Evolutionary conservation across 208 protist species (phyloP).

Genomic region (Herpetomonas tarakana): DNA sequence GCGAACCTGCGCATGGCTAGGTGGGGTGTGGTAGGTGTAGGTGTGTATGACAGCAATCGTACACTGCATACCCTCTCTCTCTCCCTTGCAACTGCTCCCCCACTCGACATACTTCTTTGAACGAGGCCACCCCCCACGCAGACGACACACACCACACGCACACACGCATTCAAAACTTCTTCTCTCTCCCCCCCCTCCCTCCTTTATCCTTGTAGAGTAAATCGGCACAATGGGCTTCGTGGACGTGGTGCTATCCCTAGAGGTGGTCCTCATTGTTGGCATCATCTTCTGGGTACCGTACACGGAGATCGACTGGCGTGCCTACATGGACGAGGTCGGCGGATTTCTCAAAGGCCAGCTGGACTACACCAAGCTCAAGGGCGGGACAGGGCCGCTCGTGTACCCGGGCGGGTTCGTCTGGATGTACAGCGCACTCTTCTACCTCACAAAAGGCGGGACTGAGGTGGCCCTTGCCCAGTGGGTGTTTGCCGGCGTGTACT

Average conservation of each 20-base stretch:
- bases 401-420: constrained; percentile 91
- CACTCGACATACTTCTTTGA: constrained; percentile 1
- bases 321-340: constrained; percentile 90
- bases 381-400: constrained; percentile 83
- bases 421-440: constrained; percentile 77
- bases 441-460: constrained; percentile 64
- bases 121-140: neutral
- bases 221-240: constrained; percentile 28
- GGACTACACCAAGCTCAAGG: constrained; percentile 76
- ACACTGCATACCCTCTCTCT: too few species aligned
- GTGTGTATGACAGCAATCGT: too few species aligned
- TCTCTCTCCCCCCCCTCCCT: constrained; percentile 7
- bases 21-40: too few species aligned
- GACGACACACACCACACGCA: constrained; percentile 2
- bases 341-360: constrained; percentile 70
- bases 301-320: constrained; percentile 90
- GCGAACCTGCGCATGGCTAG: too few species aligned
- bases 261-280: constrained; percentile 31
- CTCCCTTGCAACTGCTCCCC: neutral
- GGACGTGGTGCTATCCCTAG: constrained; percentile 14
- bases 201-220: constrained; percentile 7
- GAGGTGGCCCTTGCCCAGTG: constrained; percentile 68
- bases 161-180: neutral
- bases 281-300: constrained; percentile 51
- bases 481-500: constrained; percentile 77